These are phyloP conservation scores for Sporothrix dimorphospora DNA, from an alignment of 2,329 filamentous ascomycete genomes.

Conservation along the genomic window DNA sequence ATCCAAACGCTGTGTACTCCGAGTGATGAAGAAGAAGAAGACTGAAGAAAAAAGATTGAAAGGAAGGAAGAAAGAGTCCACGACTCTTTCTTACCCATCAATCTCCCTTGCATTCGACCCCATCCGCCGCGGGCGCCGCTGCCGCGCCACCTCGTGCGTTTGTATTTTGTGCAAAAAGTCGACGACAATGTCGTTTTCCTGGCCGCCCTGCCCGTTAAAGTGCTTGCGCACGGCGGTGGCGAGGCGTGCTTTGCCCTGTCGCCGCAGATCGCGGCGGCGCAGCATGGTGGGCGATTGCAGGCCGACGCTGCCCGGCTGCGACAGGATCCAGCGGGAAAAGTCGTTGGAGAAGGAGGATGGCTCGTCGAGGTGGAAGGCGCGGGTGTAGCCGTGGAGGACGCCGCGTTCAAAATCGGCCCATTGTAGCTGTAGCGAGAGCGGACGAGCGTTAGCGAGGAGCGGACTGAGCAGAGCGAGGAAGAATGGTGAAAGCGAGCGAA, in stretches of 20 bases:
- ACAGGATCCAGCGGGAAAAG: conserved; percentile 64
- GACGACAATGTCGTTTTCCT: conserved; percentile 82
- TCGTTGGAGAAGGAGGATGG: conserved; percentile 70
- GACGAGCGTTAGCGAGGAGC: background rate
- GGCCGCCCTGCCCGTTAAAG: conserved; percentile 78
- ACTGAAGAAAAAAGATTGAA: background rate
- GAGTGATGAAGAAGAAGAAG: background rate
- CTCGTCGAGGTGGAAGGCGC: conserved; percentile 70
- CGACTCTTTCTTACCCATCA: conserved; percentile 28
- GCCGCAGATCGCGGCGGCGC: conserved; percentile 62
- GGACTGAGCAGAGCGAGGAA: background rate
- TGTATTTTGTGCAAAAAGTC: conserved; percentile 74
- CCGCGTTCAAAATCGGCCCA: conserved; percentile 71
- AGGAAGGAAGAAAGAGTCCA: background rate
- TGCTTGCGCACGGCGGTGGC: conserved; percentile 76
- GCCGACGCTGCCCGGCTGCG: conserved; percentile 66
- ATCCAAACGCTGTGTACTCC: background rate
- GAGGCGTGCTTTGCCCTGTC: conserved; percentile 73
- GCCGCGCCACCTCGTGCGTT: conserved; percentile 51
- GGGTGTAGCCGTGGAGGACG: conserved; percentile 74
- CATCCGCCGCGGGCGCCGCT: conserved; percentile 32
- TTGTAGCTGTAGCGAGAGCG: conserved; percentile 52
- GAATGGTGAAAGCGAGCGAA: background rate
- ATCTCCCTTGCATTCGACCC: conserved; percentile 33
- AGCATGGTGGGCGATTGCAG: conserved; percentile 77